Evolutionary conservation across 148 eudicot species (phyloP).

Genomic region (Camellia granthamiana): DNA sequence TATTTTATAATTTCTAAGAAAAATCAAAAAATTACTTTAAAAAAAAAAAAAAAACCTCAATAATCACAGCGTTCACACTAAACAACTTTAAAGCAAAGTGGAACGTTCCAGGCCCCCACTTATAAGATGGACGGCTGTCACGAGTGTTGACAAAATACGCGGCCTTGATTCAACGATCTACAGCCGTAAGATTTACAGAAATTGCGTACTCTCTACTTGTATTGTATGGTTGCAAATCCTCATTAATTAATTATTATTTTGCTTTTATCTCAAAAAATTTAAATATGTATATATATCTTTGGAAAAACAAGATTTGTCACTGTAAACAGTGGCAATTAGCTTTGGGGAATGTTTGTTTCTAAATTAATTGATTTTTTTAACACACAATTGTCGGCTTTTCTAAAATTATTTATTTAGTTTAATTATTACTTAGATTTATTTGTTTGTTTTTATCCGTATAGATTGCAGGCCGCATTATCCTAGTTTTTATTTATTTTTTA

Average conservation of each 20-base stretch:
- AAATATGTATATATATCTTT: neutral
- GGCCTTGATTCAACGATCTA: neutral
- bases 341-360: slow-evolving; percentile 2
- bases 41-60: no score
- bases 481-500: neutral
- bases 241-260: neutral
- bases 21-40: no score
- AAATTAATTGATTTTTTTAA: neutral
- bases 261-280: neutral
- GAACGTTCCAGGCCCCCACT: no score
- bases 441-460: neutral
- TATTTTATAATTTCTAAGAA: no score
- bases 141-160: neutral
- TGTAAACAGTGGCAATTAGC: neutral
- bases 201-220: no score
- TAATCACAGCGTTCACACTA: no score
- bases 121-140: neutral
- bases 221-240: neutral
- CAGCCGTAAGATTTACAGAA: neutral
- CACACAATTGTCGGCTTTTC: neutral
- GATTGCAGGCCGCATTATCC: slow-evolving; percentile 16
- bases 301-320: slow-evolving; percentile 12
- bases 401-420: neutral
- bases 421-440: neutral
- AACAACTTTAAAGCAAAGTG: no score